A percentile compares a stretch with the other conserved stretches of the same genome.
These are phyloP conservation scores for thale cress (Arabidopsis thaliana) DNA, from an alignment of 345 rosid species.

Conservation along the genomic window DNA sequence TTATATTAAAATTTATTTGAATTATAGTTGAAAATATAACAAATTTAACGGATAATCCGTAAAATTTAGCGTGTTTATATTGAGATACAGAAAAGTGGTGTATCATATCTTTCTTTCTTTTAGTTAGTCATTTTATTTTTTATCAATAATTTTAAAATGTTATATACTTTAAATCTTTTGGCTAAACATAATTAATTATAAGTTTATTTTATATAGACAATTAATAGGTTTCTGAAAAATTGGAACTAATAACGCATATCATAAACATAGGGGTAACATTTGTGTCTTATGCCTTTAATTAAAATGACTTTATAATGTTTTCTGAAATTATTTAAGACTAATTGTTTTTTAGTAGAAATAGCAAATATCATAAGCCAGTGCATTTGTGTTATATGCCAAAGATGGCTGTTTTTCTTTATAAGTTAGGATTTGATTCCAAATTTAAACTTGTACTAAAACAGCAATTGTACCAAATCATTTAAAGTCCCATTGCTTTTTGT, in stretches of 20 bases:
- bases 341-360: not conserved
- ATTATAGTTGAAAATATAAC: not conserved
- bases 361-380: conserved; percentile 13
- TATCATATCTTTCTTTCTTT: not conserved
- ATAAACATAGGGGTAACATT: conserved; percentile 8
- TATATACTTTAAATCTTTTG: not conserved
- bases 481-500: not conserved
- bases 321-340: not conserved
- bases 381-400: conserved; percentile 19
- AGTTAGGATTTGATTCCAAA: conserved; percentile 1
- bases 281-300: conserved; percentile 7
- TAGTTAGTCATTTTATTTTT: not conserved
- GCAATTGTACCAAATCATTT: not conserved
- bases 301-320: not conserved
- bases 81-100: not conserved
- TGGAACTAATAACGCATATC: not conserved
- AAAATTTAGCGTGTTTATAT: not conserved
- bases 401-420: not conserved
- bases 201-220: not conserved
- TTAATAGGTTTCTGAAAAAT: not conserved
- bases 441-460: not conserved
- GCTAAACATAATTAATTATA: not conserved
- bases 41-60: not conserved
- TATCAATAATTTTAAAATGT: not conserved
- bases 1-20: not conserved